Evolutionary conservation across 2,329 filamentous ascomycete species (phyloP).

Genomic region (Pyricularia grisea): DNA sequence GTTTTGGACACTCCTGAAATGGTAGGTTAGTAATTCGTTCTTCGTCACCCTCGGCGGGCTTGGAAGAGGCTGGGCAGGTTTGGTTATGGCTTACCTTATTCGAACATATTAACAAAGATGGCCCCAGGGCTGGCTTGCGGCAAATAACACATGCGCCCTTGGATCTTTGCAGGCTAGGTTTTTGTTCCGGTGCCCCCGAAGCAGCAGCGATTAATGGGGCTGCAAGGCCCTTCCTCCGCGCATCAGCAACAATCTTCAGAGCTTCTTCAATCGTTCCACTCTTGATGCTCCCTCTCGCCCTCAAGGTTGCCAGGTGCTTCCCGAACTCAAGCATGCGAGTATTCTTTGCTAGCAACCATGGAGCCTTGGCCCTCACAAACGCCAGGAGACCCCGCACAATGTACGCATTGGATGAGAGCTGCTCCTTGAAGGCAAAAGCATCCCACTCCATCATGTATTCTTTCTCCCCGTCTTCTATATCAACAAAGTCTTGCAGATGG

Average conservation of each 20-base stretch:
- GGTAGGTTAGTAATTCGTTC: neutral
- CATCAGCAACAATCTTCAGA: slow-evolving; percentile 31
- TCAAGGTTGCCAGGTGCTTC: slow-evolving; percentile 42
- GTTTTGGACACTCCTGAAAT: slow-evolving; percentile 22
- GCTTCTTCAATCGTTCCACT: slow-evolving; percentile 33
- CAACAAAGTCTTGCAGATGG: slow-evolving; percentile 46
- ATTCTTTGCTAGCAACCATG: slow-evolving; percentile 40
- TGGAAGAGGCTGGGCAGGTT: neutral
- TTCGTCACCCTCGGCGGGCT: neutral
- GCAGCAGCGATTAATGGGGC: slow-evolving; percentile 3
- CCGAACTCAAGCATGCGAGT: slow-evolving; percentile 43
- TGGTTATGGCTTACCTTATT: slow-evolving; percentile 31
- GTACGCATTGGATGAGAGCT: slow-evolving; percentile 40
- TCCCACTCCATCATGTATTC: slow-evolving; percentile 53
- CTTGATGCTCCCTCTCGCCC: slow-evolving; percentile 36
- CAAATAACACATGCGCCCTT: slow-evolving; percentile 38
- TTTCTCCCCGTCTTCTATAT: slow-evolving; percentile 43
- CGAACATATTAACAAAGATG: slow-evolving; percentile 37
- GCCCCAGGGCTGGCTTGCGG: slow-evolving; percentile 35
- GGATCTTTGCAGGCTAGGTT: slow-evolving; percentile 26
- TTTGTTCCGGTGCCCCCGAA: slow-evolving; percentile 7
- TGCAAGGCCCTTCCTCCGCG: slow-evolving; percentile 16
- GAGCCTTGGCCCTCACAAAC: slow-evolving; percentile 39
- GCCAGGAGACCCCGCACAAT: slow-evolving; percentile 40
- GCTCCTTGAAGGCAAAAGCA: slow-evolving; percentile 40